These are phyloP conservation scores for Trichodelitschia bisporula DNA, from an alignment of 495 filamentous ascomycete species.

Conservation along the genomic window DNA sequence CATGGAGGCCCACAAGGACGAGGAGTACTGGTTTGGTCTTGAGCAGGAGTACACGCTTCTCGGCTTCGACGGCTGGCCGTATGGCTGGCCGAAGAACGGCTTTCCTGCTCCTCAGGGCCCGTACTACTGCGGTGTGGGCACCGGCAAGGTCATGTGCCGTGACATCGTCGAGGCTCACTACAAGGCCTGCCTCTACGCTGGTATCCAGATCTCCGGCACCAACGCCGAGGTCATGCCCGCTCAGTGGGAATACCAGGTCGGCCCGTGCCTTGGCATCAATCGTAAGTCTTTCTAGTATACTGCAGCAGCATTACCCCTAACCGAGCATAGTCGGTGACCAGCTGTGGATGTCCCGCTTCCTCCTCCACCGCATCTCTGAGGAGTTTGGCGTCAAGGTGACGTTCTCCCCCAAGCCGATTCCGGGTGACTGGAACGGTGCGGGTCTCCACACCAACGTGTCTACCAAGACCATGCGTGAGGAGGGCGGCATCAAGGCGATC, in stretches of 20 bases:
- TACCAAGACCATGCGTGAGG: conserved; percentile 59
- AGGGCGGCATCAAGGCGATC: conserved; percentile 87
- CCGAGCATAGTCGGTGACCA: conserved; percentile 58
- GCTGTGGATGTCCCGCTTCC: conserved; percentile 90
- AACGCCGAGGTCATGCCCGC: conserved; percentile 98
- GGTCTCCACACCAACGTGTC: conserved; percentile 96
- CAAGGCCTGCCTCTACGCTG: conserved; percentile 83
- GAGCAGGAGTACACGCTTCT: conserved; percentile 96
- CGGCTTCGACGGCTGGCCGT: conserved; percentile 63
- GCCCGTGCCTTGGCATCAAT: conserved; percentile 77
- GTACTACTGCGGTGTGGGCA: conserved; percentile 98
- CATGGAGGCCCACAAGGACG: conserved; percentile 65
- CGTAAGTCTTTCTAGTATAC: conserved; percentile 21
- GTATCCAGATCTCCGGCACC: conserved; percentile 88
- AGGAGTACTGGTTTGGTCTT: conserved; percentile 91
- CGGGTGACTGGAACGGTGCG: conserved; percentile 98
- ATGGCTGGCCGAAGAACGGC: conserved; percentile 89
- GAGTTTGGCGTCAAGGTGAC: conserved; percentile 94
- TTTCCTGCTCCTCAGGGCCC: conserved; percentile 94
- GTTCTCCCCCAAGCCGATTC: conserved; percentile 93
- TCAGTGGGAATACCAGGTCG: conserved; percentile 99
- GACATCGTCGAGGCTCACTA: conserved; percentile 98
- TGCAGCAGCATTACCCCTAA: background rate
- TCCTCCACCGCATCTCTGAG: conserved; percentile 88
- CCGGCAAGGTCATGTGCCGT: conserved; percentile 92